Conservation (phyloP, 2,329 filamentous ascomycete species). For the Shiraia bambusicola region DNA sequence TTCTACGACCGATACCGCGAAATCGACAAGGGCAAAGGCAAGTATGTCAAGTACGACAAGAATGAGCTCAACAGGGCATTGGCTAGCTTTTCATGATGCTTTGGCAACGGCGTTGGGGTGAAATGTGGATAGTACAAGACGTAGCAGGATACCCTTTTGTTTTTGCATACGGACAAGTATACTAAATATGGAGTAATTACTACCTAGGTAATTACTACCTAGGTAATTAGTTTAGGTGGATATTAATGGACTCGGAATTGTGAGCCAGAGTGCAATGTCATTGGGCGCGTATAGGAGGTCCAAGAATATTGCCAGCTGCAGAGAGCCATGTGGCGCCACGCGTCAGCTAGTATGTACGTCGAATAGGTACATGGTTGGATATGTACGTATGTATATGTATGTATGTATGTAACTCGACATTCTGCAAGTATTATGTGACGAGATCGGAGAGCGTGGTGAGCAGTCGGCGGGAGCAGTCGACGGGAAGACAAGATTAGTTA, state of each 20-base stretch:
- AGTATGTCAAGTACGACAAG: constrained; percentile 92
- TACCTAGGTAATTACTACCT: too few species aligned
- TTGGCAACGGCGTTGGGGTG: constrained; percentile 22
- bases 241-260: too few species aligned
- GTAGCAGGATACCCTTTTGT: constrained; percentile 42
- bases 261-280: constrained; percentile 8
- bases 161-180: too few species aligned
- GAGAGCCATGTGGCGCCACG: constrained; percentile 16
- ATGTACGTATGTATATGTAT: too few species aligned
- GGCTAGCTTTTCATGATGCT: constrained; percentile 46
- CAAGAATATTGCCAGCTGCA: neutral
- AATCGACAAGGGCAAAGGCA: constrained; percentile 95
- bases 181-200: too few species aligned
- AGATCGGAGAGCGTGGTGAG: too few species aligned
- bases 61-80: constrained; percentile 67
- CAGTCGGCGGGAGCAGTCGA: too few species aligned
- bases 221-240: too few species aligned
- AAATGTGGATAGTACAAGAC: constrained; percentile 25
- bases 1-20: constrained; percentile 99
- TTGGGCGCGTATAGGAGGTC: constrained; percentile 17
- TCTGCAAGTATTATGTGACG: too few species aligned
- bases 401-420: too few species aligned
- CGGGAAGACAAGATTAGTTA: neutral
- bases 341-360: constrained; percentile 5
- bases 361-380: too few species aligned